Percentiles rank a stretch among this genome's conserved stretches.
phyloP scores from a whole-genome alignment of 2,329 filamentous ascomycete species.

The Arthrobotrys sphaeroides region DNA sequence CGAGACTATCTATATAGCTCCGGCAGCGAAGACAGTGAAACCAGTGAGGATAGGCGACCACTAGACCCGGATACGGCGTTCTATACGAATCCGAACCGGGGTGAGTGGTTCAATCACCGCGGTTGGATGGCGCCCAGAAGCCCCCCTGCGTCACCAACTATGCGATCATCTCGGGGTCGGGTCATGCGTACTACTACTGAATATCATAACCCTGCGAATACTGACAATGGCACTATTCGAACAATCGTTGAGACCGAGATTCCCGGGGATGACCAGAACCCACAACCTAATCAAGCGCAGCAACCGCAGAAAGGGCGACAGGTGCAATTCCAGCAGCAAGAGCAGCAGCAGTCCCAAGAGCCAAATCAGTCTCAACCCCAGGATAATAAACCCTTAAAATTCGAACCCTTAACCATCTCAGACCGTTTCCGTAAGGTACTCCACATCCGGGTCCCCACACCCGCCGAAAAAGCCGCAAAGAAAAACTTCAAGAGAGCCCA shows the following conservation, averaged over 20 bases:
- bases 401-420: background rate
- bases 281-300: too few relatives aligned
- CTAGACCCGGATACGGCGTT: background rate
- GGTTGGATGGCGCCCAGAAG: background rate
- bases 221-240: background rate
- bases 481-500: background rate
- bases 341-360: too few relatives aligned
- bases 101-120: background rate
- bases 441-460: conserved; percentile 3
- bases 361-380: too few relatives aligned
- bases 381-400: background rate
- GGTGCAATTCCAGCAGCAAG: background rate
- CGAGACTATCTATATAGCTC: background rate
- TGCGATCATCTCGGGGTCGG: too few relatives aligned
- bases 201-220: background rate
- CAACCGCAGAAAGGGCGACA: background rate
- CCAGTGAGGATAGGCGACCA: background rate
- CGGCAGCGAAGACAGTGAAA: background rate
- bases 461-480: conserved; percentile 20
- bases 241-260: background rate
- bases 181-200: background rate
- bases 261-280: background rate
- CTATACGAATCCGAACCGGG: background rate
- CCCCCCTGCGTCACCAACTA: background rate
- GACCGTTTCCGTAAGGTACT: conserved; percentile 22